Base-by-base conservation (phyloP, 345 rosid genomes). In the Mangifera indica region DNA sequence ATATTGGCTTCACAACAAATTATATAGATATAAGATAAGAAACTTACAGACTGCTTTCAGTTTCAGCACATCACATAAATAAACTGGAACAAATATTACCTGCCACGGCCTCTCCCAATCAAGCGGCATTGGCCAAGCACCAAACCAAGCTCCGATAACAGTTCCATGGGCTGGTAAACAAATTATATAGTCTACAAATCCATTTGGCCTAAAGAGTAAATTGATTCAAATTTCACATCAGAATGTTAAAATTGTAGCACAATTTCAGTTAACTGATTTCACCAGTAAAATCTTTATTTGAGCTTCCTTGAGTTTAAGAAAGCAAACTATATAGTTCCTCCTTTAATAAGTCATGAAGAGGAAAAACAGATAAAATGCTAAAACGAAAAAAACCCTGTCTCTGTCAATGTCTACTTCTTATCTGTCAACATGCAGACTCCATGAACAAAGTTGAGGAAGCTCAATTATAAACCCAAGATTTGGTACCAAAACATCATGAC, bases 71-170 rank as follows among this genome's bases (percentile, higher is more conserved):
- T 8, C 10, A 42, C 25, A n/a, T 46, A 13, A 13, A 22, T 22
- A 24, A 57, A 15, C 67, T 1, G 25, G 64, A 44, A 22, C 21
- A 22, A 29, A 17, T 67, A 46, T n/a, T 78, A 91, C 98, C 97
- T 92, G 97, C 98, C 97, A 94, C 71, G 97, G 93, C 79, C 91
- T 87, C 78, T 94, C 97, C 98, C 98, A 94, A 82, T 94, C 98
- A 71, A 92, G 95, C 17, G 97, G 97, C 97, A 94, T 92, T 32
- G 98, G 97, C 97, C 97, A 94, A 77, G 97, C 95, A 59, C 98
- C 98, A 77, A 92, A 85, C 97, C 98, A 92, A 54, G 90, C 97
- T 78, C 97, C 97, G 80, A 90, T 70, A 29, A 87, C 67, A 62
- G 93, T 89, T 76, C 97, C 95, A 72, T 87, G 88, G 22, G 97